Conservation (phyloP, 371 early-diverging fungal species). For the Capniomyces stellatus region DNA sequence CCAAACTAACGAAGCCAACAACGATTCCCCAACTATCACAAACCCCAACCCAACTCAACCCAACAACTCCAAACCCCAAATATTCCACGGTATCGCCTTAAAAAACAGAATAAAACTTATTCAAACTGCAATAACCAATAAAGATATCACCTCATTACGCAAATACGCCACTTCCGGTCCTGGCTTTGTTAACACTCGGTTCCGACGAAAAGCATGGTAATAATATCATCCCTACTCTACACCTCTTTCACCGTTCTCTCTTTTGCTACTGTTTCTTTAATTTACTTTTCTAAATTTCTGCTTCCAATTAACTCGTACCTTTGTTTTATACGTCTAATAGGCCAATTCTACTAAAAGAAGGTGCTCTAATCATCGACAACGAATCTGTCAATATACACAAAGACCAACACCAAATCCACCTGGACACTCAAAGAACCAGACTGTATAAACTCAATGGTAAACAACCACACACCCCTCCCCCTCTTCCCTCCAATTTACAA, state of each 20-base stretch:
- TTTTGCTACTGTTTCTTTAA: neutral
- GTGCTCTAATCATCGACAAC: neutral
- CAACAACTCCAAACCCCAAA: no score
- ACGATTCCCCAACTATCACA: no score
- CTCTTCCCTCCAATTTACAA: neutral
- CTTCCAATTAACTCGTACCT: neutral
- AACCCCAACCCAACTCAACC: no score
- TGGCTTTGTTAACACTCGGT: neutral
- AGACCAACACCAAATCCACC: conserved; percentile 19
- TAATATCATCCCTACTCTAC: no score
- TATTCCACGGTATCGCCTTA: no score
- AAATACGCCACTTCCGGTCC: neutral
- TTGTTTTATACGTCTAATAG: neutral
- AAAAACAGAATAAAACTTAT: neutral
- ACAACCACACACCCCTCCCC: neutral
- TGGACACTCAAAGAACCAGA: conserved; percentile 15
- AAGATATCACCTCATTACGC: neutral
- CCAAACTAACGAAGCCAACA: no score
- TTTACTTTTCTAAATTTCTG: neutral
- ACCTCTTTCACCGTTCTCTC: neutral
- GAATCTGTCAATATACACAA: conserved; percentile 3
- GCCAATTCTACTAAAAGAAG: conserved; percentile 1
- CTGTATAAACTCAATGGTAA: conserved; percentile 4
- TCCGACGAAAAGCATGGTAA: neutral
- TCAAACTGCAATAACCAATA: neutral